Percentiles rank a stretch among this genome's conserved stretches.
These are phyloP conservation scores for Hemileccinum impolitum DNA, from an alignment of 768 basidiomycete species.

Conservation along the genomic window DNA sequence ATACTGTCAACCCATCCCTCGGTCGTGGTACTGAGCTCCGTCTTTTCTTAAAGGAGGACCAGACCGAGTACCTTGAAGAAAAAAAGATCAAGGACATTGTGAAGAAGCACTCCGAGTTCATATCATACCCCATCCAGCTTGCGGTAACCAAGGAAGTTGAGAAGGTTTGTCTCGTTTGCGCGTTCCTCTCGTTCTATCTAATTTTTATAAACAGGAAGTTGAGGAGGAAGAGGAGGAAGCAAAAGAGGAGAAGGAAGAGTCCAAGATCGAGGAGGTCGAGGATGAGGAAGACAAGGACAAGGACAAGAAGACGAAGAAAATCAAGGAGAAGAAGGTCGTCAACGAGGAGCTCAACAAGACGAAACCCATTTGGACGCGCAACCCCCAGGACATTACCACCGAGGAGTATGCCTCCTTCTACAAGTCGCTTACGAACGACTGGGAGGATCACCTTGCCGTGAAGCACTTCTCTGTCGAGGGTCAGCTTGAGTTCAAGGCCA, in stretches of 20 bases:
- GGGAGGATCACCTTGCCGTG: conserved; percentile 99
- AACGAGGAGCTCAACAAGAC: conserved; percentile 99
- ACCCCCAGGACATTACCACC: conserved; percentile 86
- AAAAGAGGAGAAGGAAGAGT: conserved; percentile 69
- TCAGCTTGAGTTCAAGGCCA: conserved; percentile 99
- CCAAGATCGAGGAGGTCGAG: conserved; percentile 81
- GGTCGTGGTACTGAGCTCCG: conserved; percentile 93
- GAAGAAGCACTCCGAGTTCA: conserved; percentile 99
- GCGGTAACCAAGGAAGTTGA: conserved; percentile 99
- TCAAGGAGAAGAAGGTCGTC: conserved; percentile 82
- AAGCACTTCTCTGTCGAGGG: conserved; percentile 99
- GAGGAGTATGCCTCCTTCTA: conserved; percentile 98
- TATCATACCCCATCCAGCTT: conserved; percentile 98
- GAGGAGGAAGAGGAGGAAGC: conserved; percentile 77
- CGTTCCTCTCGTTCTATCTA: neutral
- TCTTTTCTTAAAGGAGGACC: conserved; percentile 96
- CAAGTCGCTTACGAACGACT: conserved; percentile 99
- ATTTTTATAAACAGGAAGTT: conserved; percentile 58
- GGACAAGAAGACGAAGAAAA: conserved; percentile 91
- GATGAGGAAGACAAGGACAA: conserved; percentile 82
- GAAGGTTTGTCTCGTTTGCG: conserved; percentile 59
- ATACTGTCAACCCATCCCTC: conserved; percentile 84
- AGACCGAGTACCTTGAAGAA: conserved; percentile 98
- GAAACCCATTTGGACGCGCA: conserved; percentile 99
- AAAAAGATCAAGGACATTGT: conserved; percentile 99